These are phyloP conservation scores for Euphorbia peplus DNA, from an alignment of 345 rosid genomes.

Conservation along the genomic window DNA sequence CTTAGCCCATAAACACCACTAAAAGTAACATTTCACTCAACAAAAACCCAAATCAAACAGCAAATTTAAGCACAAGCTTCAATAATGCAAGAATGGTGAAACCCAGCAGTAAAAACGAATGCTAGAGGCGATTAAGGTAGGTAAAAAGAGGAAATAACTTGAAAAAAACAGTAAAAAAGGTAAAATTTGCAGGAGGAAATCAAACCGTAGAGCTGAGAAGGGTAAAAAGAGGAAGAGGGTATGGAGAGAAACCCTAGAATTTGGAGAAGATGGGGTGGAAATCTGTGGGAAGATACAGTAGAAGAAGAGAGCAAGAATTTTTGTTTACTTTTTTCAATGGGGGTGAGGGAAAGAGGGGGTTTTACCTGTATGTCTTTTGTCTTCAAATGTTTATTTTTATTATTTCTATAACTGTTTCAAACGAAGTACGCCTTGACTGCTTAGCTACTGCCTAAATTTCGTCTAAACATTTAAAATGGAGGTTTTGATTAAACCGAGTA, in stretches of 20 bases:
- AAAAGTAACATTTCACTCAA: constrained; percentile 9
- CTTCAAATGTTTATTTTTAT: no score
- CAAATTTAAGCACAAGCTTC: background rate
- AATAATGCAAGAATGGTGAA: background rate
- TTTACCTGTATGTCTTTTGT: no score
- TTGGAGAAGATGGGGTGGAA: constrained; percentile 18
- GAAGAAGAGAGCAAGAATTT: constrained; percentile 23
- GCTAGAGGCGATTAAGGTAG: constrained; percentile 3
- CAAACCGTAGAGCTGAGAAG: constrained; percentile 24
- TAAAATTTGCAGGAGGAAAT: constrained; percentile 6
- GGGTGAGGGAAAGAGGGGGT: no score
- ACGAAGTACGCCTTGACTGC: no score
- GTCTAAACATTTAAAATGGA: no score
- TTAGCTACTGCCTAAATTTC: no score
- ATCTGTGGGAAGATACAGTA: constrained; percentile 21
- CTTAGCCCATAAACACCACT: background rate
- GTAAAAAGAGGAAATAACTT: background rate
- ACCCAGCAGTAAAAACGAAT: constrained; percentile 11
- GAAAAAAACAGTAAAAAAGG: background rate
- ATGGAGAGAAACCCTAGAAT: constrained; percentile 22
- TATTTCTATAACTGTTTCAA: no score
- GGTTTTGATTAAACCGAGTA: no score
- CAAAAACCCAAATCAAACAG: background rate
- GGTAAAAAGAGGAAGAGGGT: background rate
- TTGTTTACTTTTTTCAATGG: constrained; percentile 18